These are phyloP conservation scores for Clitopilus hobsonii DNA, from an alignment of 768 basidiomycete genomes.

Conservation along the genomic window DNA sequence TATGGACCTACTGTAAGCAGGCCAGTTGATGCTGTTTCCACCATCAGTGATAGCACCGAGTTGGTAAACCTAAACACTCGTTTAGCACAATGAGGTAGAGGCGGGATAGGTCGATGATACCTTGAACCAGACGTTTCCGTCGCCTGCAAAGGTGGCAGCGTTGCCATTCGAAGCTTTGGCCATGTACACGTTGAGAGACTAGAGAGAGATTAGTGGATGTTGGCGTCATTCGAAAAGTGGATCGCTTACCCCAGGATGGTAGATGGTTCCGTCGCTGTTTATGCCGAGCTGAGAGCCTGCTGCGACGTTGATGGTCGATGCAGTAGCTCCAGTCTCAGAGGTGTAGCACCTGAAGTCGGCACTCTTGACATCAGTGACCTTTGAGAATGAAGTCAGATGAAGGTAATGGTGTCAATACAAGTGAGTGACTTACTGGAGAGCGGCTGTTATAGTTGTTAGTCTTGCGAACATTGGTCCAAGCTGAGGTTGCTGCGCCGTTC, in stretches of 20 bases:
- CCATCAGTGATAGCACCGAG: conserved; percentile 42
- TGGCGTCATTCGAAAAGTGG: background rate
- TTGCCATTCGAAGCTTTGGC: conserved; percentile 34
- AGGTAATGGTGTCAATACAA: background rate
- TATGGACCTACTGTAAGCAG: conserved; percentile 30
- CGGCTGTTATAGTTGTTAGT: conserved; percentile 43
- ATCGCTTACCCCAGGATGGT: conserved; percentile 40
- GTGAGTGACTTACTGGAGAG: conserved; percentile 22
- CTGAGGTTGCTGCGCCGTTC: conserved; percentile 29
- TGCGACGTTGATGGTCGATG: conserved; percentile 37
- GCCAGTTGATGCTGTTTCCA: conserved; percentile 40
- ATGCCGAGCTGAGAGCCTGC: conserved; percentile 43
- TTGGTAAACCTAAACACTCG: conserved; percentile 28
- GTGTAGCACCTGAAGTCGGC: conserved; percentile 46
- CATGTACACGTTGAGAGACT: conserved; percentile 32
- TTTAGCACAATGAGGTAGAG: background rate
- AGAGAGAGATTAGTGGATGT: background rate
- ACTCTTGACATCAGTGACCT: conserved; percentile 44
- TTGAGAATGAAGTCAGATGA: background rate
- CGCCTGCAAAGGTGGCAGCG: conserved; percentile 34
- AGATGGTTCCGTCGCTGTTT: conserved; percentile 35
- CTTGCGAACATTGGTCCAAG: conserved; percentile 37
- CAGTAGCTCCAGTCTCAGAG: conserved; percentile 31
- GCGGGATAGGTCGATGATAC: conserved; percentile 1
- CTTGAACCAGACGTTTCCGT: conserved; percentile 46